phyloP scores from a whole-genome alignment of 495 filamentous ascomycete genomes.

The Darksidea phi region DNA sequence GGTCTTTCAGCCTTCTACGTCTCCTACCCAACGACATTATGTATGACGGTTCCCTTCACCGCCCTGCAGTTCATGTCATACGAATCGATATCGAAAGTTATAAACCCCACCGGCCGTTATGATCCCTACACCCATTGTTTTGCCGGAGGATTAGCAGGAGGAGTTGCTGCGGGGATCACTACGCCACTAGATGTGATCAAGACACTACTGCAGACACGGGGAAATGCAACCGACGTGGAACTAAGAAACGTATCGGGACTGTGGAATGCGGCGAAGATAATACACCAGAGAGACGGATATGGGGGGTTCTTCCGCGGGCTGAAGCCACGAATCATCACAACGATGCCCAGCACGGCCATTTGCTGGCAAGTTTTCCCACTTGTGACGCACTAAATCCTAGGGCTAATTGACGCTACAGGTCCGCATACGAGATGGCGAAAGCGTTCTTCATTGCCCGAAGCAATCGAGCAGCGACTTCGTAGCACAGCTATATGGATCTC shows the following conservation, averaged over 20 bases:
- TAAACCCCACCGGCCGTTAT: slow-evolving; percentile 82
- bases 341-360: slow-evolving; percentile 97
- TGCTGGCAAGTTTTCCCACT: slow-evolving; percentile 71
- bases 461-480: slow-evolving; percentile 5
- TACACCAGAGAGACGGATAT: slow-evolving; percentile 80
- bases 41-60: slow-evolving; percentile 98
- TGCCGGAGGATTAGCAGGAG: slow-evolving; percentile 88
- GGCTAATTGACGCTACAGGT: slow-evolving; percentile 49
- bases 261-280: slow-evolving; percentile 73
- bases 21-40: slow-evolving; percentile 95
- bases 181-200: slow-evolving; percentile 98
- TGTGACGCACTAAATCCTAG: background rate
- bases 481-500: too few relatives aligned
- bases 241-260: slow-evolving; percentile 83
- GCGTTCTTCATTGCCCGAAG: slow-evolving; percentile 59
- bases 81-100: slow-evolving; percentile 88
- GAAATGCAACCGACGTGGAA: slow-evolving; percentile 74
- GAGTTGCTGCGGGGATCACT: slow-evolving; percentile 87
- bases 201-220: slow-evolving; percentile 91
- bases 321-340: slow-evolving; percentile 86
- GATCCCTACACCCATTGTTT: slow-evolving; percentile 90
- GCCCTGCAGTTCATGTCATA: slow-evolving; percentile 95
- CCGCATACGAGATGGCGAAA: slow-evolving; percentile 78
- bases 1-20: slow-evolving; percentile 93
- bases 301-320: slow-evolving; percentile 89